These are phyloP conservation scores for Cryphonectria nitschkei DNA, from an alignment of 2,329 filamentous ascomycete species.

Conservation along the genomic window DNA sequence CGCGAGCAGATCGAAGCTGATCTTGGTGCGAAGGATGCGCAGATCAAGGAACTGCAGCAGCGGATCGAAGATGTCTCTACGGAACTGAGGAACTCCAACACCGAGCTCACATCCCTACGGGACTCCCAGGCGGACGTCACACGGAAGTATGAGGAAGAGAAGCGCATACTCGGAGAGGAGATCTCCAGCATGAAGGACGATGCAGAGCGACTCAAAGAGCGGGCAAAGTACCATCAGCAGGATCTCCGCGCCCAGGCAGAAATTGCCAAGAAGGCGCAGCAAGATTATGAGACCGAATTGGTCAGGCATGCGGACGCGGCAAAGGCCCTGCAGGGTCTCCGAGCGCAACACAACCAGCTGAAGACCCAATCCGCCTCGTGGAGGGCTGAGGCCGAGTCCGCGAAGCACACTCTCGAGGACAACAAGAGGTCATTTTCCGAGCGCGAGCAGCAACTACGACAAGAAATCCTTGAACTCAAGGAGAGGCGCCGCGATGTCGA, in stretches of 20 bases:
- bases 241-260: conserved; percentile 92
- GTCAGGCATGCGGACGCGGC: conserved; percentile 96
- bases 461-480: conserved; percentile 79
- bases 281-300: conserved; percentile 93
- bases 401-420: conserved; percentile 76
- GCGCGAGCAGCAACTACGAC: conserved; percentile 77
- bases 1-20: conserved; percentile 81
- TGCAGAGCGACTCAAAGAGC: conserved; percentile 76
- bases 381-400: conserved; percentile 82
- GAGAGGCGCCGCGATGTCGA: conserved; percentile 81
- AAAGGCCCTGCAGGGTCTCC: conserved; percentile 77
- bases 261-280: conserved; percentile 89
- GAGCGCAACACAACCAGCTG: conserved; percentile 79
- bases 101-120: conserved; percentile 77
- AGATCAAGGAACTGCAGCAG: conserved; percentile 80
- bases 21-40: conserved; percentile 76
- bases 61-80: conserved; percentile 81
- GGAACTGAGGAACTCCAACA: conserved; percentile 81
- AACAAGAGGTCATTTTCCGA: conserved; percentile 89
- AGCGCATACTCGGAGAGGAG: conserved; percentile 76
- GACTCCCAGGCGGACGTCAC: conserved; percentile 77
- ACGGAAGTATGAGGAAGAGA: conserved; percentile 79
- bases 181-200: conserved; percentile 82
- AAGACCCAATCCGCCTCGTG: conserved; percentile 77
- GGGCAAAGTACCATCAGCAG: conserved; percentile 83